Base-by-base conservation (phyloP, 2,329 filamentous ascomycete species). In the Talaromyces sp. region DNA sequence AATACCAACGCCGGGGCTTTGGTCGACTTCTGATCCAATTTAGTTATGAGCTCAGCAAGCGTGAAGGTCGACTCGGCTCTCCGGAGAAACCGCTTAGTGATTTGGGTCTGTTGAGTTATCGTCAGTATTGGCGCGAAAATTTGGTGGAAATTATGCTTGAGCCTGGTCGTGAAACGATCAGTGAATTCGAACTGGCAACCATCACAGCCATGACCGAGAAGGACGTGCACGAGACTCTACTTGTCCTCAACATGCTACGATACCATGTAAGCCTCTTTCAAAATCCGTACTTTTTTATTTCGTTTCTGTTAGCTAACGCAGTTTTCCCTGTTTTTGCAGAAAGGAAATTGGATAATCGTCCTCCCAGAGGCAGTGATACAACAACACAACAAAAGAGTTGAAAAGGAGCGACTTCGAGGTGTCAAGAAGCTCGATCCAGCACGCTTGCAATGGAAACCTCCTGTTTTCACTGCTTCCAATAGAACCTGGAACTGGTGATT, bases 1-100 rank as follows among this genome's bases (percentile, higher is more conserved):
- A 99, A 72, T 97, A 95, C 68, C 94, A 99, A 75, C 86, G 94
- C 26, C 94, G 95, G 71, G 94, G 94, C 0, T 97, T 94, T 68
- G 94, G 95, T 26, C 88, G 91, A 62, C 82, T 99, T 12, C 83
- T 99, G 60, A 99, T 99, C 68, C 92, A 96, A 66, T 97, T 99
- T 76, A 96, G 91, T 5, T 99, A 99, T 76, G 93, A 97, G 71
- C 86, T 99, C 29, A 94, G 90, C 70, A 96, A 93, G 74, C 91
- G 95, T 61, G 95, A 99, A 77, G 89, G 88, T 67, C 97, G 96
- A 76, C 85, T 97, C 7, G 95, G 95, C 1, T 96, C 92, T 9
- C 95, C 94, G 0, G 94, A 99, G 74, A 99, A 99, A 74, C 94
- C 94, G 0, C 84, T 99, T 1, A 96, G 91, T 38, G 94, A 99